Conservation (phyloP, 1,139 yeast species). For the Pichia sp. region DNA sequence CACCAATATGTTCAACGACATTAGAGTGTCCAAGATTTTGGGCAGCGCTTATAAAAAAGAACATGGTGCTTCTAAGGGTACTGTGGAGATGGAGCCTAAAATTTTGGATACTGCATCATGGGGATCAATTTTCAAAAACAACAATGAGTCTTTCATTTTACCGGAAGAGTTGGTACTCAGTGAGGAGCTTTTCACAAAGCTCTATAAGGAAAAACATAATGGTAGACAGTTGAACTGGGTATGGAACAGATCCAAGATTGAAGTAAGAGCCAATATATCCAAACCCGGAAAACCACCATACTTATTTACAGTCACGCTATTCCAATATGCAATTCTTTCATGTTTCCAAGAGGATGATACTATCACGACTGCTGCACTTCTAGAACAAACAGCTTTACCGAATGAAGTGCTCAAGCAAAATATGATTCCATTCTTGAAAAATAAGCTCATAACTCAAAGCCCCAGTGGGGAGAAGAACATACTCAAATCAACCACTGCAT, state of each 20-base stretch:
- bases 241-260: conserved; percentile 94
- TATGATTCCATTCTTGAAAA: conserved; percentile 70
- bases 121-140: conserved; percentile 23
- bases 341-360: conserved; percentile 65
- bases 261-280: conserved; percentile 79
- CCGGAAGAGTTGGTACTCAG: conserved; percentile 61
- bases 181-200: conserved; percentile 57
- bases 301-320: conserved; percentile 70
- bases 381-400: conserved; percentile 62
- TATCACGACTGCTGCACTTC: conserved; percentile 54
- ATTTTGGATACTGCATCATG: conserved; percentile 26
- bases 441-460: conserved; percentile 60
- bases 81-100: conserved; percentile 26
- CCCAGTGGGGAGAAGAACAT: conserved; percentile 49
- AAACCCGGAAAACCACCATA: conserved; percentile 82
- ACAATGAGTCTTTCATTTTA: conserved; percentile 39
- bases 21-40: conserved; percentile 77
- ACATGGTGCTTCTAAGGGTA: conserved; percentile 24
- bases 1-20: conserved; percentile 95
- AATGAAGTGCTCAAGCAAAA: conserved; percentile 64
- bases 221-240: conserved; percentile 94
- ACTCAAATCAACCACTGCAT: conserved; percentile 48
- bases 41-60: conserved; percentile 50
- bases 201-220: conserved; percentile 68
- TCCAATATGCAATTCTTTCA: conserved; percentile 78